Evolutionary conservation across 225 moss, liverwort and hornwort genomes (phyloP).

Genomic region (Sphagnum tenellum): DNA sequence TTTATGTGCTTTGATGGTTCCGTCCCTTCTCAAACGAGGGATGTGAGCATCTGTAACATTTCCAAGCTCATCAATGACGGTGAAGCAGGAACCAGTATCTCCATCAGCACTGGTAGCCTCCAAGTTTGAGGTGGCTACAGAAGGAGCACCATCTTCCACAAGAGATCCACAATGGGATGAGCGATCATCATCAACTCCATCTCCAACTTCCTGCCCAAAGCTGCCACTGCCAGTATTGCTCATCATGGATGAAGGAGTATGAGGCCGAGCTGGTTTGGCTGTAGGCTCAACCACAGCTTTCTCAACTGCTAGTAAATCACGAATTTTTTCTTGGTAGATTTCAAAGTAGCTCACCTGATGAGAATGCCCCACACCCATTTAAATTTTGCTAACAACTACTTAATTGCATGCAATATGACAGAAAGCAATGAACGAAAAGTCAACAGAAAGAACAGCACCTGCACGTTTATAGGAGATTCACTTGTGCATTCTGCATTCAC

Average conservation of each 20-base stretch:
- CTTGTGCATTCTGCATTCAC: conserved; percentile 2
- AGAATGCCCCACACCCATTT: not conserved
- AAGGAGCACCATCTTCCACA: conserved; percentile 1
- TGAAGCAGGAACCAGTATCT: conserved; percentile 2
- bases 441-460: not conserved
- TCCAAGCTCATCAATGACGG: conserved; percentile 11
- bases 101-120: conserved; percentile 6
- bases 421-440: not conserved
- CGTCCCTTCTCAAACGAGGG: not conserved
- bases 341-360: conserved; percentile 56
- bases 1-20: conserved; percentile 1
- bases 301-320: conserved; percentile 33
- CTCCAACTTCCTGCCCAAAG: conserved; percentile 1
- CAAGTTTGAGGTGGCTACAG: not conserved
- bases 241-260: not conserved
- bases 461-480: conserved; percentile 3
- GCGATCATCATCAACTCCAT: conserved; percentile 5
- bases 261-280: conserved; percentile 8
- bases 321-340: conserved; percentile 48
- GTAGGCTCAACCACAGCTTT: conserved; percentile 7
- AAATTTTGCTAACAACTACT: not conserved
- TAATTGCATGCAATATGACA: not conserved
- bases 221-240: conserved; percentile 5
- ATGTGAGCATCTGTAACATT: not conserved
- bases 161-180: conserved; percentile 5